Evolutionary conservation across 2,329 filamentous ascomycete genomes (phyloP), one percentile per base, ranked within the genome.

Genomic region (Trichoderma sp.): DNA sequence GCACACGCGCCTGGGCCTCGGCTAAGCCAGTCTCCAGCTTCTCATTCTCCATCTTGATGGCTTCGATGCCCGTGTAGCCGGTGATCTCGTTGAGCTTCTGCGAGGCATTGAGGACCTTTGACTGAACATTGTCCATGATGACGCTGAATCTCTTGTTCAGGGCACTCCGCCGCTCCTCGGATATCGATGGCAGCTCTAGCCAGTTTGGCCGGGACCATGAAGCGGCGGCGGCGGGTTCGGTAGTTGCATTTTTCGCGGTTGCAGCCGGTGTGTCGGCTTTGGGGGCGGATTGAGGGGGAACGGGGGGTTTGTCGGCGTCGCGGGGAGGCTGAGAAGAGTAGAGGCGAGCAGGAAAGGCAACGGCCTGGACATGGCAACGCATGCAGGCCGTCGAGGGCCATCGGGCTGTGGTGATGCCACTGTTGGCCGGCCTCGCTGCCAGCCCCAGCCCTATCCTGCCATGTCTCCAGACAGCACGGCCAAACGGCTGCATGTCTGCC

Each of bases 61-160:
- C 83, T 78, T 97, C 94, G 78, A 99, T 98, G 52, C 91, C 89
- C 1, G 92, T 91, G 82, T 98, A 99, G 71, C 95, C 95, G 2
- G 95, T 99, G 64, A 97, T 87, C 74, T 94, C 92, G 79, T 97
- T 99, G 79, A 99, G 87, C 68, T 92, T 91, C 77, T 95, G 92
- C 2, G 92, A 92, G 4, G 94, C 94, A 61, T 90, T 86, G 71
- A 97, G 91, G 54, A 96, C 86, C 73, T 94, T 93, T 35, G 90
- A 87, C 76, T 98, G 93, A 22, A 97, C 78, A 71, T 92, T 89
- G 81, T 99, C 95, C 92, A 98, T 96, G 76, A 96, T 82, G 45
- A 69, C 63, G 68, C 75, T 78, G 64, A 80, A 78, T 42, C 70
- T 75, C 69, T 77, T 74, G 39, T 76, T 77, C 48, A 80, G 29